phyloP scores from a whole-genome alignment of 768 basidiomycete genomes.

The Melanogaster broomeanus region DNA sequence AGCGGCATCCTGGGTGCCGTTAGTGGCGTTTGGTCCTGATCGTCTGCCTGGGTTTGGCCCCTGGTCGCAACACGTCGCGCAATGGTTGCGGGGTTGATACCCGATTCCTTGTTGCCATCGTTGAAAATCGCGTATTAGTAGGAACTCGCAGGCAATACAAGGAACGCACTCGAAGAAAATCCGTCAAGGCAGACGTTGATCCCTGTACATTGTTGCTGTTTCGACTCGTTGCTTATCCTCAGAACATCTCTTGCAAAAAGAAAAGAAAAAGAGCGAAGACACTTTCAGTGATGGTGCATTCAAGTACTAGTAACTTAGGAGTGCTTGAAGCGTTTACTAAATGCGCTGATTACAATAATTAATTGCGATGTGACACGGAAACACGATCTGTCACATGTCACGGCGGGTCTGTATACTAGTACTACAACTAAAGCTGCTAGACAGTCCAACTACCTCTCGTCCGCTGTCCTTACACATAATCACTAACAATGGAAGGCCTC shows the following conservation, averaged over 20 bases:
- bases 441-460: background rate
- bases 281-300: too few relatives aligned
- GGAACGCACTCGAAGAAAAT: conserved; percentile 67
- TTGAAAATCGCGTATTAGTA: conserved; percentile 31
- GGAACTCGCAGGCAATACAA: background rate
- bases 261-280: too few relatives aligned
- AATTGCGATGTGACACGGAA: conserved; percentile 14
- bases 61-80: conserved; percentile 38
- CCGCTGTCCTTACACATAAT: background rate
- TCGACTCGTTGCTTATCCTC: conserved; percentile 24
- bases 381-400: conserved; percentile 21
- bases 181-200: conserved; percentile 81
- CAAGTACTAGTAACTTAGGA: too few relatives aligned
- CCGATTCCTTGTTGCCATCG: conserved; percentile 45
- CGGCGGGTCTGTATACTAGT: too few relatives aligned
- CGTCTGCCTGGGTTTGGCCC: conserved; percentile 23
- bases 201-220: conserved; percentile 67
- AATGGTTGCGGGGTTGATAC: conserved; percentile 47
- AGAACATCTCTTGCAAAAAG: background rate
- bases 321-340: background rate
- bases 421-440: too few relatives aligned
- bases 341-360: background rate
- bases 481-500: conserved; percentile 23
- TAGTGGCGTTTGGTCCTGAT: conserved; percentile 43
- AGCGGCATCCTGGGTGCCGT: conserved; percentile 2